These are phyloP conservation scores for Solanum clarkiae DNA, from an alignment of 257 asterid genomes.

Conservation along the genomic window DNA sequence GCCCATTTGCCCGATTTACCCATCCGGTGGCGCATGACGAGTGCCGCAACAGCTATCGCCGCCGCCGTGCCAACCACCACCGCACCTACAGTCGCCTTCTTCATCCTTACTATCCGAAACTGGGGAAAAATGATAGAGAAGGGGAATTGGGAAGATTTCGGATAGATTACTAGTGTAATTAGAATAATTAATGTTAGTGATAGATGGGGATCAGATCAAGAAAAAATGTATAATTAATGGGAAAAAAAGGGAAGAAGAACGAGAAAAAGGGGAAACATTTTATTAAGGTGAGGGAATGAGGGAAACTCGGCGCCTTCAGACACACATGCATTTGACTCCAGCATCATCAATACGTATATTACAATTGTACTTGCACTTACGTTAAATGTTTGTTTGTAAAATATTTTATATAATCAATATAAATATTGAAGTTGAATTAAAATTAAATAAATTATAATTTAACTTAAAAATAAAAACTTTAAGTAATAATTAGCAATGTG, in stretches of 20 bases:
- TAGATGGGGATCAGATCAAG: neutral
- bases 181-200: neutral
- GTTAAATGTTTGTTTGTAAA: too few species aligned
- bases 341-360: neutral
- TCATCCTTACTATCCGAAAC: slow-evolving; percentile 14
- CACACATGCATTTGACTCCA: neutral
- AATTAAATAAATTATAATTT: too few species aligned
- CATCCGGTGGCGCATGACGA: slow-evolving; percentile 60
- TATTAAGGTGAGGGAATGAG: neutral
- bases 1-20: slow-evolving; percentile 51
- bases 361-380: neutral
- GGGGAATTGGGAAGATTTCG: neutral
- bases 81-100: slow-evolving; percentile 56
- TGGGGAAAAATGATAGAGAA: neutral
- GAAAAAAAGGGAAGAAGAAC: neutral
- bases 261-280: neutral
- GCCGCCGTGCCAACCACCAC: slow-evolving; percentile 72
- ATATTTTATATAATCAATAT: too few species aligned
- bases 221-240: neutral
- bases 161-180: neutral
- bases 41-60: slow-evolving; percentile 49
- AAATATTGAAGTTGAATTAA: too few species aligned
- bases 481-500: too few species aligned
- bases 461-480: too few species aligned
- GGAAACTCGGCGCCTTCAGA: neutral